Evolutionary conservation across 1,284 basidiomycete species (phyloP).

Genomic region (Exobasidium cylindrosporum): DNA sequence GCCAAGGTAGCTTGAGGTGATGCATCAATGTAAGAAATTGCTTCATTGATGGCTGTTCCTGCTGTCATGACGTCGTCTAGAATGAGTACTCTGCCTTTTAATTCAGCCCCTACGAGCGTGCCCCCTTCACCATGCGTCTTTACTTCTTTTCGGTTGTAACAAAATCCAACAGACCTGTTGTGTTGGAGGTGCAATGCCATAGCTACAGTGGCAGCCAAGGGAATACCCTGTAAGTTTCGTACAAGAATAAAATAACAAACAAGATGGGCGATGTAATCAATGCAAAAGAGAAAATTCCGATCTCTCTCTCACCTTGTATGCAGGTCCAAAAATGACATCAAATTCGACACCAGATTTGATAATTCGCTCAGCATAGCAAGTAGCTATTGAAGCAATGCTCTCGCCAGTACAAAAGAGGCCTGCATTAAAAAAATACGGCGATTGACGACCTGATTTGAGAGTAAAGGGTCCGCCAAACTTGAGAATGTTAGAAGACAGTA

Average conservation of each 20-base stretch:
- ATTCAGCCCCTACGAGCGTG: constrained; percentile 77
- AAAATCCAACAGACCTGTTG: constrained; percentile 71
- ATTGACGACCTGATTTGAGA: constrained; percentile 81
- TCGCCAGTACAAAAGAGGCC: constrained; percentile 77
- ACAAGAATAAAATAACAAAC: background rate
- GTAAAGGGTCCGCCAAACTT: constrained; percentile 53
- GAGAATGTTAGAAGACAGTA: constrained; percentile 44
- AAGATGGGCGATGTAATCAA: background rate
- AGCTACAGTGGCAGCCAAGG: constrained; percentile 83
- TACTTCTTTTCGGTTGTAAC: constrained; percentile 91
- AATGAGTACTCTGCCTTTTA: constrained; percentile 71
- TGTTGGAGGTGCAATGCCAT: constrained; percentile 67
- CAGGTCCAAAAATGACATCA: constrained; percentile 91
- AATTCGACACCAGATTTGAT: constrained; percentile 63
- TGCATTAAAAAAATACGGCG: constrained; percentile 97
- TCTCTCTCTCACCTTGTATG: constrained; percentile 68
- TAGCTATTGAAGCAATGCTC: constrained; percentile 73
- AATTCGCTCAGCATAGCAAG: constrained; percentile 79
- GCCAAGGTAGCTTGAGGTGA: constrained; percentile 60
- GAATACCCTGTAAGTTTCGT: constrained; percentile 65
- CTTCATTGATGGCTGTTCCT: constrained; percentile 60
- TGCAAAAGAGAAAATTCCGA: background rate
- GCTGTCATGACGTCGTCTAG: constrained; percentile 97
- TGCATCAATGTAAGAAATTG: constrained; percentile 45
- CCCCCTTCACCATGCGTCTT: constrained; percentile 99